Base-by-base conservation (phyloP, 106 monocot genomes). In the Agapanthus africanus region DNA sequence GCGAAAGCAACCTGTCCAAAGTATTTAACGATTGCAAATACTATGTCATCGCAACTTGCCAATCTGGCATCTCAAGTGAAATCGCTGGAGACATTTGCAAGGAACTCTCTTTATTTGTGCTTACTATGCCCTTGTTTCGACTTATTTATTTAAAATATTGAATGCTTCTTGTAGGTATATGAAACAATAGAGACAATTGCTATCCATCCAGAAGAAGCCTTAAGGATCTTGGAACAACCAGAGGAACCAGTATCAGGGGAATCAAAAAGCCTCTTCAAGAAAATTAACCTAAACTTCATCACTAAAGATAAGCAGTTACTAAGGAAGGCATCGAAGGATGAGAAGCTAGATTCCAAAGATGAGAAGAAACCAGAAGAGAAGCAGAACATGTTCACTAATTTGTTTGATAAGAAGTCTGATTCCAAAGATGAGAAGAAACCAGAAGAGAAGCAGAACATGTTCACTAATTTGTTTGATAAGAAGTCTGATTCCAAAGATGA, bases 21-120 rank as follows among this genome's bases (percentile, higher is more conserved):
- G 31, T 90, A 33, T 90, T 81, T 65, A 51, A 69, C 11, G 86
- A 90, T 4, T 93, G 93, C 70, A 93, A 84, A 73, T 86, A 93
- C 34, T 90, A 82, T 68, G 71, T 84, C 39, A 54, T 63, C 54
- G 36, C 74, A n/a, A 69, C 74, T 54, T 81, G 68, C 57, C 81
- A 78, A 75, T 70, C 39, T 71, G 84, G 75, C 64, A 52, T 83
- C 16, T 79, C 77, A 33, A 82, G 52, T 68, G 86, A 90, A n/a
- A 84, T 80, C 39, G 54, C 90, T 33, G 74, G 73, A 27, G 84
- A 93, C 42, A 73, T 93, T 40, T 93, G 86, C 86, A 79, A 90
- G 93, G 93, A 86, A 85, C 49, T 15, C 35, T 37, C 6, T 32
- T 8, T 36, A 10, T 4, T 35, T 22, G 14, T n/a, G 34, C 54